Evolutionary conservation across 2,329 filamentous ascomycete species (phyloP).

Genomic region (Fonsecaea pugnacius): DNA sequence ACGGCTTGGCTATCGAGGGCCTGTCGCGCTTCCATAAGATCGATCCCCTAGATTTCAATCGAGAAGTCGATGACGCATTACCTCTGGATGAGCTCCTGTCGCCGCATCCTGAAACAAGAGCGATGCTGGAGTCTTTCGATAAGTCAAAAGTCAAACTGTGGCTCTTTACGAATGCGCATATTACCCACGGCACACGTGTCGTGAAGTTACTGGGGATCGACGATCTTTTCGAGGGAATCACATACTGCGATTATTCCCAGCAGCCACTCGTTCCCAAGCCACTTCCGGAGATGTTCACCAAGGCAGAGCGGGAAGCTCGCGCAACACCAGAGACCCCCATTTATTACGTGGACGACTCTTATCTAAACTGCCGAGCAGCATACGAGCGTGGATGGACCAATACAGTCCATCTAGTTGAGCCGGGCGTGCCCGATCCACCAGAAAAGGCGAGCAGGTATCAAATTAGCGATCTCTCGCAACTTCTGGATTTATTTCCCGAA

Average conservation of each 20-base stretch:
- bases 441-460: constrained; percentile 72
- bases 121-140: constrained; percentile 81
- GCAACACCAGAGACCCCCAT: constrained; percentile 65
- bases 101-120: constrained; percentile 73
- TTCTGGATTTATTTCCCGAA: constrained; percentile 77
- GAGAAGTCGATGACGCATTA: constrained; percentile 90
- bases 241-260: constrained; percentile 84
- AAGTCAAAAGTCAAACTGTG: constrained; percentile 81
- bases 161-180: constrained; percentile 96
- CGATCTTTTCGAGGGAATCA: constrained; percentile 91
- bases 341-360: constrained; percentile 94
- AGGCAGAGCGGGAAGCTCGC: constrained; percentile 84
- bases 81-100: constrained; percentile 83
- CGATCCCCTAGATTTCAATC: constrained; percentile 91
- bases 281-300: constrained; percentile 77
- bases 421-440: constrained; percentile 66
- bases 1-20: constrained; percentile 96
- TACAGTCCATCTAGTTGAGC: constrained; percentile 82
- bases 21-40: constrained; percentile 93
- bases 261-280: constrained; percentile 85
- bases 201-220: constrained; percentile 79
- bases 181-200: constrained; percentile 83
- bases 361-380: constrained; percentile 77
- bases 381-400: constrained; percentile 78
- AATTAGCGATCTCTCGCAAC: constrained; percentile 74